Percentiles rank a stretch among this genome's conserved stretches.
These are phyloP conservation scores for Arthrobotrys musiformis DNA, from an alignment of 2,329 filamentous ascomycete genomes.

Conservation along the genomic window DNA sequence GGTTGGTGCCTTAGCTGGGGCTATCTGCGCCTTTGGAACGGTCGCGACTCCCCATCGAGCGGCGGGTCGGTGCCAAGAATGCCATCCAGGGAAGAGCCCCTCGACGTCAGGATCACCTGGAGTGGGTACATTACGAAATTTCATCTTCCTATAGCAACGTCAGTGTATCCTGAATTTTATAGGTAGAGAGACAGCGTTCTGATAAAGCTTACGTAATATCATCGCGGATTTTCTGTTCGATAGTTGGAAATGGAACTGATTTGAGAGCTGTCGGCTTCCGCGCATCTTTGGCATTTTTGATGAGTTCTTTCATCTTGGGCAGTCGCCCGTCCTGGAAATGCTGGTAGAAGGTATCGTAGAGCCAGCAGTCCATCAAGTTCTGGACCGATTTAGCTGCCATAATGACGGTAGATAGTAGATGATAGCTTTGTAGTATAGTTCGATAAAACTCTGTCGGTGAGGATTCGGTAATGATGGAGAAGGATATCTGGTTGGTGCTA, in stretches of 20 bases:
- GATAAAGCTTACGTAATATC: neutral
- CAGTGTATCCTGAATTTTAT: no score
- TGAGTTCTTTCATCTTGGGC: neutral
- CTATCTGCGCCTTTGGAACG: neutral
- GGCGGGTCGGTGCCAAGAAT: neutral
- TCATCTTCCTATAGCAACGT: neutral
- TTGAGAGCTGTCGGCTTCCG: neutral
- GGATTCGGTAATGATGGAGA: neutral
- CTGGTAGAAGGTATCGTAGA: constrained; percentile 25
- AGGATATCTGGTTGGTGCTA: neutral
- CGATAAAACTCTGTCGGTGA: neutral
- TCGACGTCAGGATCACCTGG: neutral
- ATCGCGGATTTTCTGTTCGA: neutral
- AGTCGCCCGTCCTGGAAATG: neutral
- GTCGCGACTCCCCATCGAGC: no score
- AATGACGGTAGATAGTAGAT: neutral
- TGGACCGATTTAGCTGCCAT: neutral
- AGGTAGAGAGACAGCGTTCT: no score
- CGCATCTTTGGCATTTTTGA: neutral
- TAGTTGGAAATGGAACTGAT: neutral
- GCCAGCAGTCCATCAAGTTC: constrained; percentile 18
- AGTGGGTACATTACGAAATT: neutral
- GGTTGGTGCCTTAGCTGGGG: neutral
- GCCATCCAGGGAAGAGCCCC: neutral
- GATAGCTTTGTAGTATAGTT: neutral